A percentile compares a stretch with the other conserved stretches of the same genome.
Evolutionary conservation across 306 rosid genomes (phyloP).

Genomic region (Trifolium repens): DNA sequence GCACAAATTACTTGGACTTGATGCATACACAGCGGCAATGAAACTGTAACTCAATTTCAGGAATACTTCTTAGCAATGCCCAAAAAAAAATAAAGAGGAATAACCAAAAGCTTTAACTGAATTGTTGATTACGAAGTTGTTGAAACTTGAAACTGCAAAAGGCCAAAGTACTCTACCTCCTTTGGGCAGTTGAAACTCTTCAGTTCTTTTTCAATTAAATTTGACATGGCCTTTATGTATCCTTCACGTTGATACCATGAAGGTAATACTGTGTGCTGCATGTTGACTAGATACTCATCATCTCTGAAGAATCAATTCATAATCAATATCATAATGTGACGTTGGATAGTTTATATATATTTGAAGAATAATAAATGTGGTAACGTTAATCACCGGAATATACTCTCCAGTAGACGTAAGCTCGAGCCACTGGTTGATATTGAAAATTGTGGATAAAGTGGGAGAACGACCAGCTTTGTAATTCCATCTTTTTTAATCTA

Average conservation of each 20-base stretch:
- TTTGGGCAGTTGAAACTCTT: conserved; percentile 62
- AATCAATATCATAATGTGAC: conserved; percentile 35
- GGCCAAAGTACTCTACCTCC: conserved; percentile 48
- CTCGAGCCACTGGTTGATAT: conserved; percentile 98
- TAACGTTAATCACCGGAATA: conserved; percentile 68
- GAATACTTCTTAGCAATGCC: background rate
- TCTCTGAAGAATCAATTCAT: conserved; percentile 60
- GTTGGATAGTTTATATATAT: conserved; percentile 10
- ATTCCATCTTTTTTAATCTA: conserved; percentile 89
- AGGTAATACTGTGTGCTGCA: conserved; percentile 98
- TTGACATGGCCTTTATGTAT: conserved; percentile 91
- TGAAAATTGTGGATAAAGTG: conserved; percentile 99
- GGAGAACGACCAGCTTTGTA: conserved; percentile 92
- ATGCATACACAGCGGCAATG: conserved; percentile 15
- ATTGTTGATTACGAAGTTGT: background rate
- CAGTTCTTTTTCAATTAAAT: conserved; percentile 86
- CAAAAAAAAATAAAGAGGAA: background rate
- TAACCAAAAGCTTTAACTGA: background rate
- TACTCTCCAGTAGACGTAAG: conserved; percentile 93
- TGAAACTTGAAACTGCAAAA: conserved; percentile 1
- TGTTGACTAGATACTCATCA: conserved; percentile 94
- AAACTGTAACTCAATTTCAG: conserved; percentile 19
- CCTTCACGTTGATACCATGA: conserved; percentile 99
- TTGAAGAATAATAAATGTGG: conserved; percentile 22
- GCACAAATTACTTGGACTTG: conserved; percentile 34